phyloP scores from a whole-genome alignment of 805 yeast genomes.

The Myxozyma neotropica region DNA sequence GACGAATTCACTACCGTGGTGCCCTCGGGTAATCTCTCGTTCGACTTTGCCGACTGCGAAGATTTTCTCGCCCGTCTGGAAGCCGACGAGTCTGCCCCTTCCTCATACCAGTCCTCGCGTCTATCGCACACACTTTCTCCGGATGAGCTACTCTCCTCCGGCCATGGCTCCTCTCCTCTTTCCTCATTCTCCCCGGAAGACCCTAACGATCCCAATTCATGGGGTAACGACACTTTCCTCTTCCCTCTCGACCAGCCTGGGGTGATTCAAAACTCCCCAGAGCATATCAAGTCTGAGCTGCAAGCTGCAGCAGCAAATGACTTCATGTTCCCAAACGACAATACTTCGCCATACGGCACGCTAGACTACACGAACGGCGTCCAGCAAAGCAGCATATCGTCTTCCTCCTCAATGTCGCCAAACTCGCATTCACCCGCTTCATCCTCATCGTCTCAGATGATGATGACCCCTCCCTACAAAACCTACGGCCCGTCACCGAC shows the following conservation, averaged over 20 bases:
- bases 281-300: slow-evolving; percentile 7
- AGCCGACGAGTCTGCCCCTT: slow-evolving; percentile 25
- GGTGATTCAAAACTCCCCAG: background rate
- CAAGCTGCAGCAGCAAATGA: slow-evolving; percentile 1
- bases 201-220: slow-evolving; percentile 19
- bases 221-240: slow-evolving; percentile 25
- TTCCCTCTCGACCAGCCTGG: slow-evolving; percentile 22
- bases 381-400: background rate
- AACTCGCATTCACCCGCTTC: slow-evolving; percentile 26
- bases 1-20: slow-evolving; percentile 18
- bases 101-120: slow-evolving; percentile 24
- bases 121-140: slow-evolving; percentile 25
- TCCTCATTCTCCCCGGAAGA: slow-evolving; percentile 27
- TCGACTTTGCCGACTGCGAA: slow-evolving; percentile 37
- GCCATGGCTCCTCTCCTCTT: slow-evolving; percentile 31
- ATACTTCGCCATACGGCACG: background rate
- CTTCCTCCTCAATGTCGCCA: slow-evolving; percentile 17
- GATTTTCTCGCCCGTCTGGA: slow-evolving; percentile 37
- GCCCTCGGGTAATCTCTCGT: slow-evolving; percentile 15
- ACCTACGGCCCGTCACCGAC: slow-evolving; percentile 15
- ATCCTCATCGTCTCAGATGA: slow-evolving; percentile 16
- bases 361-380: slow-evolving; percentile 2
- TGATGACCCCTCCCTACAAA: slow-evolving; percentile 20
- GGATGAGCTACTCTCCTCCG: slow-evolving; percentile 26
- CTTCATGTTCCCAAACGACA: slow-evolving; percentile 3